These are phyloP conservation scores for Xylaria sp. DNA, from an alignment of 2,329 filamentous ascomycete species.

Conservation along the genomic window DNA sequence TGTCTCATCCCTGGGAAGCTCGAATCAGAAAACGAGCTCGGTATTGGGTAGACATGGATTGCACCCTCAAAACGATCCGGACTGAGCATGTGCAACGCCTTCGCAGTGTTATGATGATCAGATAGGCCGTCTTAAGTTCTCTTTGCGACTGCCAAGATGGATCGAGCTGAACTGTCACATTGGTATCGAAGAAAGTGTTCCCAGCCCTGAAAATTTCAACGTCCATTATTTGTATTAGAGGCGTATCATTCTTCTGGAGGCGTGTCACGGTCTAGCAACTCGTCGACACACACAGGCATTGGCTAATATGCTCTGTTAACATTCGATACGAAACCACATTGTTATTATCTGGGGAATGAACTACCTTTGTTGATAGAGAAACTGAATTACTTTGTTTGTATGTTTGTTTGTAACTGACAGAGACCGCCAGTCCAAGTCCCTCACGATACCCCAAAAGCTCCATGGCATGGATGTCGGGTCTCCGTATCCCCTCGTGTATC, in stretches of 20 bases:
- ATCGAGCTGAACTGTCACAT: no score
- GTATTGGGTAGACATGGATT: background rate
- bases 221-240: background rate
- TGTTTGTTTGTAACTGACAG: background rate
- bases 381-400: background rate
- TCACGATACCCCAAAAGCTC: background rate
- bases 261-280: background rate
- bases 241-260: background rate
- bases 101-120: background rate
- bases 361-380: slow-evolving; percentile 11
- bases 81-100: background rate
- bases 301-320: slow-evolving; percentile 11
- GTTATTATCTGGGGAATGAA: slow-evolving; percentile 12
- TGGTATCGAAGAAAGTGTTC: no score
- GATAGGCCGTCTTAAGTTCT: no score
- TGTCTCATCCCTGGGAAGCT: background rate
- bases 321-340: background rate
- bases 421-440: background rate
- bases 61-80: background rate
- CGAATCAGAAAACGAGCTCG: background rate
- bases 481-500: background rate
- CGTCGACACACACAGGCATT: background rate
- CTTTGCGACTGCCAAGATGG: no score
- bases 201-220: no score
- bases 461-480: background rate